Base-by-base conservation (phyloP, 2,329 filamentous ascomycete genomes). In the Aspergillus hiratsukae region DNA sequence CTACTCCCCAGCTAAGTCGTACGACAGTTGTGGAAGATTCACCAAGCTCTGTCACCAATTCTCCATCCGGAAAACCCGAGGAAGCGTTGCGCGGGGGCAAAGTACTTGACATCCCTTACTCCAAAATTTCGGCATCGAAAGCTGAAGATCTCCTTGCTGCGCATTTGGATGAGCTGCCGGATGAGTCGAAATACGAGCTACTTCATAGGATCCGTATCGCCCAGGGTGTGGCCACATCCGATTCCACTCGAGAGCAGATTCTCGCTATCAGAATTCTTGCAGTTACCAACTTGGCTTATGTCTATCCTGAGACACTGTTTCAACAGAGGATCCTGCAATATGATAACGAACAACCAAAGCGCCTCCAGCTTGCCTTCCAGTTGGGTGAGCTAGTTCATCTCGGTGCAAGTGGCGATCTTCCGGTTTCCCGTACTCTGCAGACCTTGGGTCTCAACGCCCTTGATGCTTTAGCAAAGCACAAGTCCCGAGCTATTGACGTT, bases 381-480 rank as follows among this genome's bases (percentile, higher is more conserved):
- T 83, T 99, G 40, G 90, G 90, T 19, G 93, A 97, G 71, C 79
- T 99, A 56, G 88, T 97, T 23, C 92, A 96, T 64, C 90, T 93
- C 10, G 87, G 90, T 4, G 82, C 85, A 5, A 86, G 88, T 66
- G 87, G 85, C 21, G 83, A 87, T 52, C 74, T 81, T 19, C 79
- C 83, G 9, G 83, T 95, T 23, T 89, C 92, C 5, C 78, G 87
- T 49, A 85, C 87, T 73, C 78, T 96, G 23, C 93, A 97, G 72
- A 90, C 90, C 2, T 85, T 92, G 58, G 89, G 91, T 7, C 80
- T 99, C 52, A 83, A 85, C 52, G 83, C 93, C 0, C 80, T 99
- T 51, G 91, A 97, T 70, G 89, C 90, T n/a, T 81, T 99, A 55
- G 86, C 90, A 6, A 88, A 86, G 68, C 90, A 90, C 69, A 87